Evolutionary conservation across 1,284 basidiomycete species (phyloP).

Genomic region (Coniferiporia weirii): DNA sequence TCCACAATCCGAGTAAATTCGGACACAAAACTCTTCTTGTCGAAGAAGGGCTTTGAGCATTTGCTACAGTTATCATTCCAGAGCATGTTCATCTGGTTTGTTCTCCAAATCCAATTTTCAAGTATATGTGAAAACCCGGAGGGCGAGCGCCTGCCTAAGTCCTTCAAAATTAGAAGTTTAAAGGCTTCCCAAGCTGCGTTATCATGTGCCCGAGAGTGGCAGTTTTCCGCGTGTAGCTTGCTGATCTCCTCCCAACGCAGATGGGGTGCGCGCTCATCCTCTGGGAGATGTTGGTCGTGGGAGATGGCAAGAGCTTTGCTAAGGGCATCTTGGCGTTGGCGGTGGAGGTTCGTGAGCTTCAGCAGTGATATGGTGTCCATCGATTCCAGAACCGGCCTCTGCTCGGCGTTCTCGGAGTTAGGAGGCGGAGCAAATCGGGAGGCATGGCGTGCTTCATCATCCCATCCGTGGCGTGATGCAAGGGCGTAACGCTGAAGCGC

Average conservation of each 20-base stretch:
- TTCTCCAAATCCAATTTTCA: not conserved
- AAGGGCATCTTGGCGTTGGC: constrained; percentile 1
- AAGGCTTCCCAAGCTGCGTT: constrained; percentile 2
- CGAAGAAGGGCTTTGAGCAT: not conserved
- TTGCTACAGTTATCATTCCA: constrained; percentile 10
- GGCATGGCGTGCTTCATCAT: constrained; percentile 30
- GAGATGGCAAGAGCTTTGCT: not conserved
- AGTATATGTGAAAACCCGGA: not conserved
- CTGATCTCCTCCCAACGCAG: constrained; percentile 10
- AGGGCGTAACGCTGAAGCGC: constrained; percentile 38
- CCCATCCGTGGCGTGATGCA: constrained; percentile 40
- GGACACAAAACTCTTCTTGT: not conserved
- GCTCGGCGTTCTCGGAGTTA: not conserved
- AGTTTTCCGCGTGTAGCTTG: not conserved
- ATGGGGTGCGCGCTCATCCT: not conserved
- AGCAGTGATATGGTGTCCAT: not conserved
- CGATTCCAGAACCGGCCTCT: not conserved
- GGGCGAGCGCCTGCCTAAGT: not conserved
- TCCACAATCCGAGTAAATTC: constrained; percentile 7
- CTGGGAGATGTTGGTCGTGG: not conserved
- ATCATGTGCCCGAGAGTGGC: constrained; percentile 5
- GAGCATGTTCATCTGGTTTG: not conserved
- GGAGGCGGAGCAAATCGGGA: constrained; percentile 2
- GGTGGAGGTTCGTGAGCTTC: constrained; percentile 9
- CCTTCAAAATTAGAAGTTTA: not conserved